Evolutionary conservation across 495 filamentous ascomycete genomes (phyloP).

Genomic region (Aspergillus kassunensis): DNA sequence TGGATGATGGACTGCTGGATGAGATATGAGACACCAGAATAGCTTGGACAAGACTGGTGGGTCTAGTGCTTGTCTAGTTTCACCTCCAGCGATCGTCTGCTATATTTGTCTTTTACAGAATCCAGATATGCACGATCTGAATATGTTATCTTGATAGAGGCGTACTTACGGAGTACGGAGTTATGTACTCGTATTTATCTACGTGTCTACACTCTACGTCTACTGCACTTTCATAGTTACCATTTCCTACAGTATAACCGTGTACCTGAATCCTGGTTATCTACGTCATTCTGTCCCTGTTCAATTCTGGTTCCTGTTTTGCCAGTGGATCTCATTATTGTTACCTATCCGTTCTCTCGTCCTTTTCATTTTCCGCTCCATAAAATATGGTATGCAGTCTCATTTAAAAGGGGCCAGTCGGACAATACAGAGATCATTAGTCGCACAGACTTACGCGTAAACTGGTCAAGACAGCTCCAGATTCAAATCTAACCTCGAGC

Average conservation of each 20-base stretch:
- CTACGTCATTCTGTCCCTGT: conserved; percentile 1
- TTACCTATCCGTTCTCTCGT: neutral
- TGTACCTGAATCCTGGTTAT: too few species aligned
- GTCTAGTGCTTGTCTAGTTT: conserved; percentile 8
- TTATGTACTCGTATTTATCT: too few species aligned
- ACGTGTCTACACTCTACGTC: too few species aligned
- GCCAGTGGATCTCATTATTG: neutral
- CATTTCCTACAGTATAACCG: too few species aligned
- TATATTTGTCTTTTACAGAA: conserved; percentile 16
- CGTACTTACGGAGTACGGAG: too few species aligned
- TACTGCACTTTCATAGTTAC: too few species aligned
- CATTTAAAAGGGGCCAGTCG: too few species aligned
- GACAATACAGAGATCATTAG: too few species aligned
- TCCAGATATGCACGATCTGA: neutral
- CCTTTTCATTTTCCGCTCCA: neutral
- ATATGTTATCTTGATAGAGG: too few species aligned
- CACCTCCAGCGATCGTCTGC: conserved; percentile 15
- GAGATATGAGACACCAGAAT: neutral
- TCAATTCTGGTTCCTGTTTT: conserved; percentile 3
- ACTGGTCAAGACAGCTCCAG: too few species aligned
- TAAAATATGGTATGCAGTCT: neutral
- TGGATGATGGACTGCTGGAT: too few species aligned
- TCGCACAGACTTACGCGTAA: too few species aligned
- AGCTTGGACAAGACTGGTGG: neutral
- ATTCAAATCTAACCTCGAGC: neutral